Conservation (phyloP, 139 green algal genomes). For the Chlorella sorokiniana region DNA sequence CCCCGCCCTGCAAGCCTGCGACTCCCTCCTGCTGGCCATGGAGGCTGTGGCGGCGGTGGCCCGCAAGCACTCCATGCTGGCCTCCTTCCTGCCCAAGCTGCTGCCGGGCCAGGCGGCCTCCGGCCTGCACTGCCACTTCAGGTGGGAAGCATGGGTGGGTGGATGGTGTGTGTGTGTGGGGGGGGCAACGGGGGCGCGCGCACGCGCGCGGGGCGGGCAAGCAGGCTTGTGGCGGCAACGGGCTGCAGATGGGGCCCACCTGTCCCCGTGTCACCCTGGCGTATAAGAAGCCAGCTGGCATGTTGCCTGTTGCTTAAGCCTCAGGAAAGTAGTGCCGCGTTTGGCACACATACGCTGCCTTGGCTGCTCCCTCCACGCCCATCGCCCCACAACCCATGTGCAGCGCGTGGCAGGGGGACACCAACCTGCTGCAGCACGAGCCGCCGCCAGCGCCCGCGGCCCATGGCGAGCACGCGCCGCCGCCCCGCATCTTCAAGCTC, state of each 20-base stretch:
- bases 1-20: conserved; percentile 28
- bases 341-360: background rate
- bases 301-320: no score
- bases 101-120: conserved; percentile 40
- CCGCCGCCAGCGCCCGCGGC: background rate
- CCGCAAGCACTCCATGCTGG: conserved; percentile 41
- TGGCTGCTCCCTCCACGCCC: background rate
- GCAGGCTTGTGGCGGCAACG: no score
- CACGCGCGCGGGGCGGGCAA: no score
- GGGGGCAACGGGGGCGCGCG: background rate
- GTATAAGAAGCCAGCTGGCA: no score
- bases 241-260: no score
- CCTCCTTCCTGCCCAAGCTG: conserved; percentile 65
- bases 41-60: conserved; percentile 53
- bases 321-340: no score
- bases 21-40: conserved; percentile 58
- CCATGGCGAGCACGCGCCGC: background rate
- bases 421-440: conserved; percentile 8
- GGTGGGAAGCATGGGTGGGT: conserved; percentile 50
- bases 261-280: no score
- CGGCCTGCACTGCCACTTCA: conserved; percentile 68
- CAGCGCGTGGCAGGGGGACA: background rate
- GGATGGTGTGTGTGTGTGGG: background rate
- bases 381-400: background rate
- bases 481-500: background rate